These are phyloP conservation scores for Fusarium robinianum DNA, from an alignment of 2,329 filamentous ascomycete genomes.

Conservation along the genomic window DNA sequence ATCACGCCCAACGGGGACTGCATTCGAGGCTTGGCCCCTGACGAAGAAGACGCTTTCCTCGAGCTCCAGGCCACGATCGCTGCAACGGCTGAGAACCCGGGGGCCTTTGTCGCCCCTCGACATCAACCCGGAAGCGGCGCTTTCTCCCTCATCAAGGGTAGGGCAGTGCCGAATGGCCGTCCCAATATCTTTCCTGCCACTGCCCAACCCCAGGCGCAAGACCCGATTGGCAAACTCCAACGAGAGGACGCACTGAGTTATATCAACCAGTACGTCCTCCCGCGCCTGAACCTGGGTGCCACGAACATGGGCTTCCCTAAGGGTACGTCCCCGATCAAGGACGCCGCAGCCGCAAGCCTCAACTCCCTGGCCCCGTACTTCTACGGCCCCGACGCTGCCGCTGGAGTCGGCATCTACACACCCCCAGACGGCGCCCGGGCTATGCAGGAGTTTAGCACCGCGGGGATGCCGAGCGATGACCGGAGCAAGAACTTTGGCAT, in stretches of 20 bases:
- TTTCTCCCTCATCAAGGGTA: constrained; percentile 66
- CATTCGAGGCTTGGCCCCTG: constrained; percentile 69
- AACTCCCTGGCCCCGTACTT: constrained; percentile 62
- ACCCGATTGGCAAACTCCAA: constrained; percentile 67
- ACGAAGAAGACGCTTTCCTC: constrained; percentile 73
- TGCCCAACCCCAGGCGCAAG: constrained; percentile 53
- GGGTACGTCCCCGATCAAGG: constrained; percentile 45
- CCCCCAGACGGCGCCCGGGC: constrained; percentile 43
- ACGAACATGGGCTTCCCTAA: constrained; percentile 51
- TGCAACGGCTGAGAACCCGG: constrained; percentile 54
- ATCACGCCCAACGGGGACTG: constrained; percentile 78
- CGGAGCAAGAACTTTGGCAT: constrained; percentile 39
- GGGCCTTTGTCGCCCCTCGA: constrained; percentile 59
- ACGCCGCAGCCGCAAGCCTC: constrained; percentile 55
- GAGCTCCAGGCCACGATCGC: constrained; percentile 66
- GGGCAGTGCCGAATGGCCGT: constrained; percentile 66
- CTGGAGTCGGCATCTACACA: constrained; percentile 51
- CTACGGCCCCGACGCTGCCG: constrained; percentile 52
- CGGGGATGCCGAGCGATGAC: constrained; percentile 37
- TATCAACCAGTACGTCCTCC: constrained; percentile 71
- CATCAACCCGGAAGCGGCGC: constrained; percentile 59
- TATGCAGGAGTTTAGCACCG: constrained; percentile 43
- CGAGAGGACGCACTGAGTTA: constrained; percentile 69
- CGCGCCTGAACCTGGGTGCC: constrained; percentile 59
- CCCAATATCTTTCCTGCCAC: constrained; percentile 64